Evolutionary conservation across 108 stramenopile species (phyloP), one percentile per base, ranked within the genome.

Genomic region (Epithemia pelagica): DNA sequence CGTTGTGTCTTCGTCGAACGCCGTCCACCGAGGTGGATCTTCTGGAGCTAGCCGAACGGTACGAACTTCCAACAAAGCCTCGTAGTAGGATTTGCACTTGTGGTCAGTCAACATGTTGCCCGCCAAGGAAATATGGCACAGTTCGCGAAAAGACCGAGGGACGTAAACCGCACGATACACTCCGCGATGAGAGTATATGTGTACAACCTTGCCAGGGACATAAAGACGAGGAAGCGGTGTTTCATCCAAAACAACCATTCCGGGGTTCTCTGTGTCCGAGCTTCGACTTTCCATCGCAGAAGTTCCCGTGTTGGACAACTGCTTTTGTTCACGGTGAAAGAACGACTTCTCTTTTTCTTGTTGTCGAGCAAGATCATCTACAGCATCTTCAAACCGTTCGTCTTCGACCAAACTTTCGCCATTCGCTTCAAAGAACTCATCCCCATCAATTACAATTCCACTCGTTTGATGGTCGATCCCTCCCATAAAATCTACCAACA

Each of bases 51-150:
- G 37, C 29, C 91, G 72, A 28, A 90, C 93, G 32, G 83, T 72
- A 46, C 79, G 78, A 0, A 96, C 87, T 77, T 98, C 97, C 59
- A 87, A 67, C 20, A 98, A 68, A 22, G 90, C 83, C 59, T 95
- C 92, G 68, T 86, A 96, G 79, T 96, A 97, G 0, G 76, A 33
- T 54, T 83, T 78, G 2, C 86, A 62, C 67, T 79, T 78, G 76
- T 97, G 96, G 72, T 97, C 90, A 15, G 82, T 68, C 2, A 97
- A 72, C 90, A 96, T 95, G 64, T 95, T 95, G 20, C 92, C 95
- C 21, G 93, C 85, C 68, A 95, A 63, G 68, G 82, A 86, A 62
- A 97, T 84, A 54, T 84, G 76, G 57, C 94, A 78, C 22, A 94
- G 74, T 54, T 87, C 82, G 25, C 76, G 74, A 68, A 94, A 95